These are phyloP conservation scores for Jasminum sambac DNA, from an alignment of 257 asterid genomes.

Conservation along the genomic window DNA sequence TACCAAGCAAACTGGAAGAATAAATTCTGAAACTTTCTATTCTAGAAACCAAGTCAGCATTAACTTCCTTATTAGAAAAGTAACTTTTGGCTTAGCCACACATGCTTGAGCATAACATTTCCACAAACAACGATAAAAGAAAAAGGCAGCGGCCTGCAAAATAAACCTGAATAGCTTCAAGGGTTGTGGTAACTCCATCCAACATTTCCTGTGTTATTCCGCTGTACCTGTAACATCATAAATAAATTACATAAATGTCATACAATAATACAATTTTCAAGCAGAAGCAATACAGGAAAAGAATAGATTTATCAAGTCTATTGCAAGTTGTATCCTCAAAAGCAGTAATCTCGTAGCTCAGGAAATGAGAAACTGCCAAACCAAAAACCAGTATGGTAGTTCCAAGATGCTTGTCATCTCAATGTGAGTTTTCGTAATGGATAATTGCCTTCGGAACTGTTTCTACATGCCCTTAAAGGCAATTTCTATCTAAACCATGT, in stretches of 20 bases:
- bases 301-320: not conserved
- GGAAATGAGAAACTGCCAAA: not conserved
- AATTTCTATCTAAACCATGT: not conserved
- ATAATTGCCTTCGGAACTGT: not conserved
- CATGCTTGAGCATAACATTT: not conserved
- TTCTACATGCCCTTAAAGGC: not conserved
- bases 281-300: not conserved
- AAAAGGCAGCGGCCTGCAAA: constrained; percentile 16
- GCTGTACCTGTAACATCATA: constrained; percentile 70
- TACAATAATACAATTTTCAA: constrained; percentile 1
- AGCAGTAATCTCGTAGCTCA: not conserved
- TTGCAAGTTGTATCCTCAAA: not conserved
- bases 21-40: not conserved
- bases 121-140: not conserved
- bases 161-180: constrained; percentile 82
- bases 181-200: constrained; percentile 77
- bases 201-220: constrained; percentile 85
- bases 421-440: too few relatives aligned
- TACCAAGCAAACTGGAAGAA: constrained; percentile 11
- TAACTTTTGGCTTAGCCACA: not conserved
- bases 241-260: constrained; percentile 18
- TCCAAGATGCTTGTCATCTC: not conserved
- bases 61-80: not conserved
- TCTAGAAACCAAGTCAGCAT: not conserved
- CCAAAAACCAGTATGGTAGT: not conserved